phyloP scores from a whole-genome alignment of 2,329 filamentous ascomycete species.

The Botrytis fragariae region DNA sequence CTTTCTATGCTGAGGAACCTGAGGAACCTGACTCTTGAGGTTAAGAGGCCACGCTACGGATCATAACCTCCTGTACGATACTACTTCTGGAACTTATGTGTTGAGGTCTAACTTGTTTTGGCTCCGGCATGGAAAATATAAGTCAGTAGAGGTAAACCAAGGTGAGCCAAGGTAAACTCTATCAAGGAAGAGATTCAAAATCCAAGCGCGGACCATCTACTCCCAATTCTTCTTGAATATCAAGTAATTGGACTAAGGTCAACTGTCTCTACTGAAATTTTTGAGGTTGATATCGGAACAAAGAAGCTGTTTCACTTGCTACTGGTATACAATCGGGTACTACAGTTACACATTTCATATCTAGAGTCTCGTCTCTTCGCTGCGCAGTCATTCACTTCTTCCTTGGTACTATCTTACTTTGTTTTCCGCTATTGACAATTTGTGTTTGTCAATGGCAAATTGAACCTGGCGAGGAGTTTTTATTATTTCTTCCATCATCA shows the following conservation, averaged over 20 bases:
- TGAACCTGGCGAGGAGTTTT: background rate
- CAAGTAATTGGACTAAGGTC: background rate
- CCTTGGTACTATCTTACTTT: background rate
- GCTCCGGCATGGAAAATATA: background rate
- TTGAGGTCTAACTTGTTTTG: background rate
- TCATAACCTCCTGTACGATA: background rate
- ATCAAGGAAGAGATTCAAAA: background rate
- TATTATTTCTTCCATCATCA: background rate
- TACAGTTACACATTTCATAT: background rate
- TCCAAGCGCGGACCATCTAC: background rate
- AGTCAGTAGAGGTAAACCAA: background rate
- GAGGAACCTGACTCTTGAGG: background rate
- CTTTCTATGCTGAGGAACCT: background rate
- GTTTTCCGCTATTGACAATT: background rate
- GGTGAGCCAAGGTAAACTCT: slow-evolving; percentile 1
- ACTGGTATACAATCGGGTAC: background rate
- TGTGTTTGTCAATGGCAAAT: background rate
- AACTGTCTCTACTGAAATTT: background rate
- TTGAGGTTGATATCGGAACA: background rate
- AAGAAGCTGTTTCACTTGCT: background rate
- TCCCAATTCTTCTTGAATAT: background rate
- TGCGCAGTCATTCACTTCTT: background rate
- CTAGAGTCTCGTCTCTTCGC: background rate
- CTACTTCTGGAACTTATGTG: background rate
- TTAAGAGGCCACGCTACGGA: background rate